Base-by-base conservation (phyloP, 2,329 filamentous ascomycete genomes). In the Colletotrichum tamarilloi region DNA sequence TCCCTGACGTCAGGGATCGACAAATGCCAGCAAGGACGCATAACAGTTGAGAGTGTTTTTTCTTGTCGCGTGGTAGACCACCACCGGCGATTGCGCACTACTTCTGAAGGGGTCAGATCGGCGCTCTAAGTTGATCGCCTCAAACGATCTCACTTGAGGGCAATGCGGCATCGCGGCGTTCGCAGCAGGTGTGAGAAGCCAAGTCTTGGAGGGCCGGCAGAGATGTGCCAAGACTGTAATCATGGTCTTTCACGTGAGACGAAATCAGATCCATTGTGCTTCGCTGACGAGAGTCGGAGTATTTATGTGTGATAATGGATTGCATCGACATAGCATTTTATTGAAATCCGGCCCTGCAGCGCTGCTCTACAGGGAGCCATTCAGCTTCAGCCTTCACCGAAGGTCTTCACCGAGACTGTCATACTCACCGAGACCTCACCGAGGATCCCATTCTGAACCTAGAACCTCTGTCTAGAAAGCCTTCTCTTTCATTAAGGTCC, bases 1-100 rank as follows among this genome's bases (percentile, higher is more conserved):
- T 38, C 22, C 58, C 32, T 69, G 69, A 72, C 69, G 69, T 69
- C 69, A 72, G 22, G 19, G 16, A 22, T 68, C 65, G 58, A 35
- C 28, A n/a, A 16, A 49, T 30, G 30, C 14, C 38, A n/a, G n/a
- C 22, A 22, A 59, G 22, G 42, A 22, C 19, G 42, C 42, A n/a
- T 11, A 22, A 22, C 4, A 49, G n/a, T 9, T 22, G 42, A 49
- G 19, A 49, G 19, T 49, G 19, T 49, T 49, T 49, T n/a, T 49
- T 11, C 38, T 42, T 49, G 42, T 55, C 49, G 49, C 30, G n/a
- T 28, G 49, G 30, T 22, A 19, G 11, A 42, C 32, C 57, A 28
- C 58, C 35, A 46, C 35, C 8, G 35, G 28, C 58, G 14, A 42
- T 12, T 28, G 58, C 58, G 57, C 57, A 38, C 57, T 24, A 38